These are phyloP conservation scores for Melampsora americana DNA, from an alignment of 1,284 basidiomycete genomes.

Conservation along the genomic window DNA sequence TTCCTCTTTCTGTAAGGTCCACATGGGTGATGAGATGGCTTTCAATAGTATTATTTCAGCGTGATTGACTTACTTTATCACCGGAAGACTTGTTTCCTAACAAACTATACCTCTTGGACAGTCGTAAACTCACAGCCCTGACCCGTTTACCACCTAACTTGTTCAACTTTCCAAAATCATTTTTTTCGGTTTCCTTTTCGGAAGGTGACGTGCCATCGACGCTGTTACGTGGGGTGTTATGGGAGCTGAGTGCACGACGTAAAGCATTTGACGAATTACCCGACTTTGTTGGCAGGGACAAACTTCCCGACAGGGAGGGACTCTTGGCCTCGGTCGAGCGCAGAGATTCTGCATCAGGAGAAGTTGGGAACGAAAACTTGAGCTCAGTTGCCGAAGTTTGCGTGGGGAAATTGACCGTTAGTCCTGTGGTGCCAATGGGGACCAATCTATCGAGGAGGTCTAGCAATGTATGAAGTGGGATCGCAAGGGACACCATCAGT, in stretches of 20 bases:
- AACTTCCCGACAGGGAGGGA: neutral
- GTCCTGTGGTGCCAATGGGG: too few relatives aligned
- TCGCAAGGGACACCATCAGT: too few relatives aligned
- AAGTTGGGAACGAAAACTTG: constrained; percentile 34
- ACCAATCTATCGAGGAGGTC: too few relatives aligned
- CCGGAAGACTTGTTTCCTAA: constrained; percentile 28
- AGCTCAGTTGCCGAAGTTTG: neutral
- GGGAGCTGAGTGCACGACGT: constrained; percentile 24
- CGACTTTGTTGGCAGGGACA: constrained; percentile 3
- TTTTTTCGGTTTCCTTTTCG: constrained; percentile 14
- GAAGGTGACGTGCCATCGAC: constrained; percentile 10
- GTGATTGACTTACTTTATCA: constrained; percentile 1
- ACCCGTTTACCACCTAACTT: constrained; percentile 38
- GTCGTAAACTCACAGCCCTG: constrained; percentile 33
- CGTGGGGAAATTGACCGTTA: constrained; percentile 13
- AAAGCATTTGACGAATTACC: constrained; percentile 12
- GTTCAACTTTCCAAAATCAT: constrained; percentile 33
- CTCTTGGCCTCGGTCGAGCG: constrained; percentile 14
- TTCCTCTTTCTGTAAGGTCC: neutral
- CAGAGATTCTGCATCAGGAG: constrained; percentile 16
- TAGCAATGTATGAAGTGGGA: too few relatives aligned
- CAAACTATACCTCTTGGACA: constrained; percentile 35
- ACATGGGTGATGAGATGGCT: neutral
- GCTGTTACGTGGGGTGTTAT: constrained; percentile 22
- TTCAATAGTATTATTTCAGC: neutral